Conservation (phyloP, 2,329 filamentous ascomycete species). For the Sphaerulina populicola region DNA sequence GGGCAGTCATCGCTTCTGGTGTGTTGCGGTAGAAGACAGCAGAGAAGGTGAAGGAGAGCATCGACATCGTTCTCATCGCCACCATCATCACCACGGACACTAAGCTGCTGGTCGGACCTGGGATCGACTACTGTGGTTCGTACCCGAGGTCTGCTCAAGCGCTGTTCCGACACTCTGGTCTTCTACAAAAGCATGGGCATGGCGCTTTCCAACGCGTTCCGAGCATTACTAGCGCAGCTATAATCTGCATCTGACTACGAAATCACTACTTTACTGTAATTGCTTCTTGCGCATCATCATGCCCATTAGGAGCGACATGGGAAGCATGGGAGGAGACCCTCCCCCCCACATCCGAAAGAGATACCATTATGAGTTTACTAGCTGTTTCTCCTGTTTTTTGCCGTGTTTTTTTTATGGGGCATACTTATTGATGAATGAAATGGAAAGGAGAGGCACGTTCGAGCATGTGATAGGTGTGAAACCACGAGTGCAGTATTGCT, state of each 20-base stretch:
- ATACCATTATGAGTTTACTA: constrained; percentile 9
- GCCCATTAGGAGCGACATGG: constrained; percentile 2
- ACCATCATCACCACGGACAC: constrained; percentile 20
- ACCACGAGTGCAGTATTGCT: too few species aligned
- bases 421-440: too few species aligned
- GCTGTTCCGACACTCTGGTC: background rate
- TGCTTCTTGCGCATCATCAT: constrained; percentile 5
- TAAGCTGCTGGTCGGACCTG: background rate
- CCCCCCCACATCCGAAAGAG: constrained; percentile 3
- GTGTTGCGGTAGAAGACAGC: constrained; percentile 58
- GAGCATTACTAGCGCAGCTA: constrained; percentile 1
- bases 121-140: background rate
- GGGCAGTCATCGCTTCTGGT: constrained; percentile 98
- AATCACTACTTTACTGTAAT: constrained; percentile 7
- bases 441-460: too few species aligned
- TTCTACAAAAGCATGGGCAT: constrained; percentile 6
- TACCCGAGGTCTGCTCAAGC: background rate
- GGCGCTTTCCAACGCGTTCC: constrained; percentile 3
- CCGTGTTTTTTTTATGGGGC: background rate
- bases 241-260: constrained; percentile 1
- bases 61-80: constrained; percentile 23
- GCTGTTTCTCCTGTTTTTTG: background rate
- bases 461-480: too few species aligned
- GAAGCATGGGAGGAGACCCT: constrained; percentile 1
- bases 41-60: constrained; percentile 22